Percentiles rank a stretch among this genome's conserved stretches.
Conservation (phyloP, 768 basidiomycete species). For the Naganishia vishniacii region DNA sequence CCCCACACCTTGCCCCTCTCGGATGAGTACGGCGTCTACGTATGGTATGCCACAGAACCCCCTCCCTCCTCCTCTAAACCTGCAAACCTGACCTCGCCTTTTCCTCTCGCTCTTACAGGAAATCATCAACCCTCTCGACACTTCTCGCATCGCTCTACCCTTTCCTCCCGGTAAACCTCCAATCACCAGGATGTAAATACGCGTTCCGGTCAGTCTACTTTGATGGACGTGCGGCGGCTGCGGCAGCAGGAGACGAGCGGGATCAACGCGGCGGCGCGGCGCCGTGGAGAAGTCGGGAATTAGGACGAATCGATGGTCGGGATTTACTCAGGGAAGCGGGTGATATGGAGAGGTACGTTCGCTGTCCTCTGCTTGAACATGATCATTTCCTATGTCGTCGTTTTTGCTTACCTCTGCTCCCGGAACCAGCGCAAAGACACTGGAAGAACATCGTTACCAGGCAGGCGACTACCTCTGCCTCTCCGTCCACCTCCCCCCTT, state of each 20-base stretch:
- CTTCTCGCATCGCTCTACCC: conserved; percentile 13
- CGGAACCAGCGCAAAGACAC: conserved; percentile 3
- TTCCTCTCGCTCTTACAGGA: neutral
- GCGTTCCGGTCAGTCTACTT: conserved; percentile 12
- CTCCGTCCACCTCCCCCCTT: conserved; percentile 1
- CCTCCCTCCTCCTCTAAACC: neutral
- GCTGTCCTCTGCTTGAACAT: neutral
- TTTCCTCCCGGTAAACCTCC: neutral
- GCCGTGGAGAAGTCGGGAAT: conserved; percentile 3
- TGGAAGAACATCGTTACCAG: neutral
- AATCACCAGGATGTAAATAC: neutral
- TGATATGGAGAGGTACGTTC: conserved; percentile 1
- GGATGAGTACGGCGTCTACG: conserved; percentile 7
- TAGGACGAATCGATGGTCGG: conserved; percentile 7
- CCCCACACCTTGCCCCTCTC: conserved; percentile 5
- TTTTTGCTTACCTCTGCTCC: neutral
- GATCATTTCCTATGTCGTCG: no score
- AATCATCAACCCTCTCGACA: conserved; percentile 13
- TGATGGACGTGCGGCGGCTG: neutral
- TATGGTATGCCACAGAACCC: neutral
- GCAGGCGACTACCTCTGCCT: conserved; percentile 17
- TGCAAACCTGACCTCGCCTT: no score
- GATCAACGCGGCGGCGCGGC: no score
- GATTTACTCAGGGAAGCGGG: neutral
- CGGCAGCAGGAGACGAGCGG: neutral